Evolutionary conservation across 345 rosid genomes (phyloP).

Genomic region (Euclidium syriacum): DNA sequence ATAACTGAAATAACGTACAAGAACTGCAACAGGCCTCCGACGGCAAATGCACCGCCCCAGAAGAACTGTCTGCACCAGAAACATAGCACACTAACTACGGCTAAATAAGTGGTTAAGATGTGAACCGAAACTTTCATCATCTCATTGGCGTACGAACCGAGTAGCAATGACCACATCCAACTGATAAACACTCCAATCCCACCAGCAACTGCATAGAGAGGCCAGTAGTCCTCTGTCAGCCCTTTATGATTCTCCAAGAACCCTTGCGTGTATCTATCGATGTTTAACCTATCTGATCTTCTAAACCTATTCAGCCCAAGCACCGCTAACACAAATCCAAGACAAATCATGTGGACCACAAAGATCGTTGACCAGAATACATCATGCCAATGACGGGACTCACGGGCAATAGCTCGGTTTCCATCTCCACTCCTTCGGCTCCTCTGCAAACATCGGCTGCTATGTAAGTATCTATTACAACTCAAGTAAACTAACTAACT

Average conservation of each 20-base stretch:
- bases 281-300: slow-evolving; percentile 66
- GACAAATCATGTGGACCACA: slow-evolving; percentile 54
- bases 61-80: slow-evolving; percentile 78
- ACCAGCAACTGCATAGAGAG: slow-evolving; percentile 75
- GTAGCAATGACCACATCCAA: slow-evolving; percentile 71
- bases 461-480: neutral
- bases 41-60: slow-evolving; percentile 80
- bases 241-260: slow-evolving; percentile 40
- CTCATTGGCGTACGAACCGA: slow-evolving; percentile 70
- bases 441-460: slow-evolving; percentile 32
- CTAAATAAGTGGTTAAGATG: slow-evolving; percentile 82
- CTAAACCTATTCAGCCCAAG: slow-evolving; percentile 76
- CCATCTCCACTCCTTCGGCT: slow-evolving; percentile 49
- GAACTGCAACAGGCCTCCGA: slow-evolving; percentile 83
- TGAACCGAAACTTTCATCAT: slow-evolving; percentile 92
- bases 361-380: slow-evolving; percentile 85
- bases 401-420: slow-evolving; percentile 39
- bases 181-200: slow-evolving; percentile 70
- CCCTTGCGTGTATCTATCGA: slow-evolving; percentile 50
- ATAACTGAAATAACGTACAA: slow-evolving; percentile 91
- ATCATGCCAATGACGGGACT: slow-evolving; percentile 80
- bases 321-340: slow-evolving; percentile 54
- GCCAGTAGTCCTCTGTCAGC: slow-evolving; percentile 88
- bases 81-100: slow-evolving; percentile 84
- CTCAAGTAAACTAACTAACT: neutral